Evolutionary conservation across 768 basidiomycete genomes (phyloP).

Genomic region (Auricularia sp.): DNA sequence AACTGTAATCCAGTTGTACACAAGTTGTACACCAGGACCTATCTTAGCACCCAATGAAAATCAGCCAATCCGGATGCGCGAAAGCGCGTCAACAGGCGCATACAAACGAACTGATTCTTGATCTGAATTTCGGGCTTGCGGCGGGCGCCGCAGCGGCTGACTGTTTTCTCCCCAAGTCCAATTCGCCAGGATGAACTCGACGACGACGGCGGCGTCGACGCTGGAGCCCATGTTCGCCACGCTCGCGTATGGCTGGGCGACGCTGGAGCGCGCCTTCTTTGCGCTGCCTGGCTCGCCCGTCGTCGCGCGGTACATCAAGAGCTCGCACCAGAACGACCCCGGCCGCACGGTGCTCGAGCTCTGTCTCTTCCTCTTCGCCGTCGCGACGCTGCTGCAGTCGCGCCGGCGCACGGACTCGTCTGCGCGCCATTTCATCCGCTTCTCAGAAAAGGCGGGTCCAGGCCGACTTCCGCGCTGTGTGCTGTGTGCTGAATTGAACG

Average conservation of each 20-base stretch:
- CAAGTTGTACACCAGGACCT: no score
- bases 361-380: conserved; percentile 76
- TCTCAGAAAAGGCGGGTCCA: conserved; percentile 68
- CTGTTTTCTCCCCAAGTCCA: neutral
- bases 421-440: conserved; percentile 82
- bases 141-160: neutral
- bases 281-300: conserved; percentile 74
- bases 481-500: neutral
- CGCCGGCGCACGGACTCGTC: conserved; percentile 77
- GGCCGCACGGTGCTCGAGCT: conserved; percentile 84
- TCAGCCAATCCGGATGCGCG: no score
- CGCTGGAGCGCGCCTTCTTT: conserved; percentile 57
- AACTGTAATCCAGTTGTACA: neutral
- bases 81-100: no score
- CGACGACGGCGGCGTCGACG: conserved; percentile 14
- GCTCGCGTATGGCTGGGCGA: conserved; percentile 49
- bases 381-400: conserved; percentile 82
- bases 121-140: neutral
- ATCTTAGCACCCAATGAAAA: no score
- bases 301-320: conserved; percentile 82
- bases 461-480: neutral
- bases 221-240: conserved; percentile 52
- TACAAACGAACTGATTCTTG: no score
- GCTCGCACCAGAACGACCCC: conserved; percentile 93
- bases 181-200: neutral